Percentiles rank a stretch among this genome's conserved stretches.
These are phyloP conservation scores for Acidomyces sp. DNA, from an alignment of 495 filamentous ascomycete species.

Conservation along the genomic window DNA sequence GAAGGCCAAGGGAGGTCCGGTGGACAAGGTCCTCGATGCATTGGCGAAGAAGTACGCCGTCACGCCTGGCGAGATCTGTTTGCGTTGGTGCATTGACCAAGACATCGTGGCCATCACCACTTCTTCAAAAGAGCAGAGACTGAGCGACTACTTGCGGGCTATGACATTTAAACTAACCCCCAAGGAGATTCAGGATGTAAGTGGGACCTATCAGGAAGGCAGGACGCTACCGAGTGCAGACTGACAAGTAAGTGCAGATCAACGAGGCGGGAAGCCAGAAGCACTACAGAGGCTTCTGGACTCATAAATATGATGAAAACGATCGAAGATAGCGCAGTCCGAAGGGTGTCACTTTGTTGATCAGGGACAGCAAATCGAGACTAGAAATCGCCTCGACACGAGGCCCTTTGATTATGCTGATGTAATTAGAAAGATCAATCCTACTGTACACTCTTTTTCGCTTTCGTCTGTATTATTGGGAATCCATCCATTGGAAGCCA, in stretches of 20 bases:
- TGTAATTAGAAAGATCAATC: too few species aligned
- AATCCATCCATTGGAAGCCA: too few species aligned
- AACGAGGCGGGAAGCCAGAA: slow-evolving; percentile 22
- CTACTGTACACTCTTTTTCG: too few species aligned
- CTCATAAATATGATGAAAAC: slow-evolving; percentile 17
- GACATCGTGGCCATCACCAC: slow-evolving; percentile 68
- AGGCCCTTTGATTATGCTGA: too few species aligned
- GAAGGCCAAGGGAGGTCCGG: slow-evolving; percentile 53
- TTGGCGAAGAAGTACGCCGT: slow-evolving; percentile 72
- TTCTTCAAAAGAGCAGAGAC: slow-evolving; percentile 52
- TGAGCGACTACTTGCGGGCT: slow-evolving; percentile 49
- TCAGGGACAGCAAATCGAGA: too few species aligned
- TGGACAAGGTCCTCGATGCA: slow-evolving; percentile 45
- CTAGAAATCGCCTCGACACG: too few species aligned
- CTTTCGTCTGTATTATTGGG: too few species aligned
- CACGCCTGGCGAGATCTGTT: slow-evolving; percentile 48
- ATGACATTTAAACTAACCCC: slow-evolving; percentile 61
- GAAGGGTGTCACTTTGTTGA: too few species aligned
- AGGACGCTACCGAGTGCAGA: not conserved
- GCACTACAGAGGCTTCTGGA: slow-evolving; percentile 23
- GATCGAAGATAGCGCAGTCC: slow-evolving; percentile 17
- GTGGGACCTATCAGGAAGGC: not conserved
- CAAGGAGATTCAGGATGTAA: slow-evolving; percentile 55
- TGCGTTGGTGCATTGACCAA: slow-evolving; percentile 74
- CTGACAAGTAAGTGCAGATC: slow-evolving; percentile 8